A percentile compares a stretch with the other conserved stretches of the same genome.
Evolutionary conservation across 768 basidiomycete genomes (phyloP).

Genomic region (Suillus weaverae): DNA sequence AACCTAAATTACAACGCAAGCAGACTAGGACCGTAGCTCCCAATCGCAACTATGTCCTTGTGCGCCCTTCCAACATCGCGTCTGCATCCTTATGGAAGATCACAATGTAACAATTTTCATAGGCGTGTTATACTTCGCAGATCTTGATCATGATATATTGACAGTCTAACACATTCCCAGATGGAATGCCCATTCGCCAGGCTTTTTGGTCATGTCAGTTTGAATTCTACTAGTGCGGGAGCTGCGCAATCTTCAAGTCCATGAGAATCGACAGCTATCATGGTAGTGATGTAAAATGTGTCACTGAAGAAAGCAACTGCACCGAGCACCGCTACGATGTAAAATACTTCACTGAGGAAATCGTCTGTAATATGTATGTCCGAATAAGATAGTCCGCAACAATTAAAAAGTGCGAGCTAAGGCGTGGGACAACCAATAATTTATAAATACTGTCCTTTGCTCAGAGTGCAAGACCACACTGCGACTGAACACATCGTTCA

Average conservation of each 20-base stretch:
- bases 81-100: not conserved
- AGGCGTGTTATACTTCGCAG: not conserved
- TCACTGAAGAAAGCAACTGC: not conserved
- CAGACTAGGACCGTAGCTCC: too few relatives aligned
- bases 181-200: not conserved
- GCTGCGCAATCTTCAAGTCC: not conserved
- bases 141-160: not conserved
- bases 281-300: not conserved
- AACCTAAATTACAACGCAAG: too few relatives aligned
- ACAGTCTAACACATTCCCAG: not conserved
- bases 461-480: constrained; percentile 12
- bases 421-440: not conserved
- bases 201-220: not conserved
- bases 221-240: not conserved
- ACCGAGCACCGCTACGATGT: not conserved
- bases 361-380: not conserved
- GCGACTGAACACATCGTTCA: constrained; percentile 1
- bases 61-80: too few relatives aligned
- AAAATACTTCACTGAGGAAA: not conserved
- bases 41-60: too few relatives aligned
- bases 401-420: not conserved
- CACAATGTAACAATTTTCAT: not conserved
- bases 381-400: not conserved
- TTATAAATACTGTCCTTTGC: not conserved
- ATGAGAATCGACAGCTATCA: not conserved